Conservation (phyloP, 1,139 yeast genomes). For the Fermentozyma sake region DNA sequence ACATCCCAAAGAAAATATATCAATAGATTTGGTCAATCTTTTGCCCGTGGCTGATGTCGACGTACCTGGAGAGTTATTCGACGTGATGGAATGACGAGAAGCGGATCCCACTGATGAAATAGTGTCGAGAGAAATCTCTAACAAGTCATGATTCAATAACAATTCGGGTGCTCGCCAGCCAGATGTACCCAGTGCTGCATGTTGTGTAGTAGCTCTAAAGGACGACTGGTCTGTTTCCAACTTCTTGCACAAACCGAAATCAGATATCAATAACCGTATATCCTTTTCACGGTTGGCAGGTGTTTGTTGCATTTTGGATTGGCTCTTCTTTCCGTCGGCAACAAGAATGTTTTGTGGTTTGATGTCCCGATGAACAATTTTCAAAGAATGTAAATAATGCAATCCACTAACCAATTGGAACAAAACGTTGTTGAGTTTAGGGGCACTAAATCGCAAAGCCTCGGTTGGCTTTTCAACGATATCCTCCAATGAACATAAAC, state of each 20-base stretch:
- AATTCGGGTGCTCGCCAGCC: slow-evolving; percentile 99
- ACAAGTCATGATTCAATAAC: slow-evolving; percentile 42
- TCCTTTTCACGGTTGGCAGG: slow-evolving; percentile 9
- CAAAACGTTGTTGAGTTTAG: slow-evolving; percentile 47
- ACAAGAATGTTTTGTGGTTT: slow-evolving; percentile 95
- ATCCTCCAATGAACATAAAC: slow-evolving; percentile 86
- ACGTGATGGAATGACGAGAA: slow-evolving; percentile 10
- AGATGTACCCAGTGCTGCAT: slow-evolving; percentile 88
- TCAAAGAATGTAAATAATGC: slow-evolving; percentile 80
- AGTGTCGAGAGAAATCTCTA: slow-evolving; percentile 39
- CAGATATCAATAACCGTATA: slow-evolving; percentile 78
- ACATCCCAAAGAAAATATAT: slow-evolving; percentile 91
- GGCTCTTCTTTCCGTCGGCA: slow-evolving; percentile 53
- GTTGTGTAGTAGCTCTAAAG: slow-evolving; percentile 85
- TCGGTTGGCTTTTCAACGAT: slow-evolving; percentile 54
- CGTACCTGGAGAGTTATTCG: slow-evolving; percentile 4
- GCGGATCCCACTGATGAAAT: slow-evolving; percentile 30
- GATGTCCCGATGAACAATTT: slow-evolving; percentile 92
- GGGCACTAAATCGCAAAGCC: slow-evolving; percentile 16
- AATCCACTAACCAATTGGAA: slow-evolving; percentile 82
- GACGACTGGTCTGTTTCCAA: slow-evolving; percentile 90
- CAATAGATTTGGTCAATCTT: slow-evolving; percentile 85
- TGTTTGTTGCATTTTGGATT: slow-evolving; percentile 11
- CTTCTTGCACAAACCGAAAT: slow-evolving; percentile 92
- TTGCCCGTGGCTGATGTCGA: slow-evolving; percentile 28